These are phyloP conservation scores for Polytolypa hystricis DNA, from an alignment of 2,329 filamentous ascomycete genomes.

Conservation along the genomic window DNA sequence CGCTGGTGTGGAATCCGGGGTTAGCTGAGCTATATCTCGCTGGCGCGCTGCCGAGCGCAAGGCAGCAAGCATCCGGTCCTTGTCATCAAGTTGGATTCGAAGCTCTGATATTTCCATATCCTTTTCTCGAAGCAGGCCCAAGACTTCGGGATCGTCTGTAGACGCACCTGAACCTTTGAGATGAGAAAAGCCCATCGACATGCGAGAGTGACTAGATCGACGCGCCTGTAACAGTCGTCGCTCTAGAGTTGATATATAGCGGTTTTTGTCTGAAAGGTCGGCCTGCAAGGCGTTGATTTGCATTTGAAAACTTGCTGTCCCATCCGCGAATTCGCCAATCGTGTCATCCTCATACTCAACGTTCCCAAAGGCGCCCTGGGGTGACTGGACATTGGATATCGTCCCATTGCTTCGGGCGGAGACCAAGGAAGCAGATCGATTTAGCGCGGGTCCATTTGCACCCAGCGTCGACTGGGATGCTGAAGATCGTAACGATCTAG, in stretches of 20 bases:
- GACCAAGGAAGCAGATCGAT: slow-evolving; percentile 56
- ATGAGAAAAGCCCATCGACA: slow-evolving; percentile 60
- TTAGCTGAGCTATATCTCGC: slow-evolving; percentile 64
- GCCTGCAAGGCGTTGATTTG: slow-evolving; percentile 87
- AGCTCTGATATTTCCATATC: slow-evolving; percentile 87
- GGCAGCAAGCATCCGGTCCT: slow-evolving; percentile 84
- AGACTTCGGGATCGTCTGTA: slow-evolving; percentile 68
- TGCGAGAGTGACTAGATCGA: slow-evolving; percentile 76
- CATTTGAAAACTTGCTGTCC: slow-evolving; percentile 66
- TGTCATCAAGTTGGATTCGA: slow-evolving; percentile 81
- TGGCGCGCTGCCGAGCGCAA: slow-evolving; percentile 76
- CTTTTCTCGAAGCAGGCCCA: slow-evolving; percentile 68
- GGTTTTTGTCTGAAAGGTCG: slow-evolving; percentile 93
- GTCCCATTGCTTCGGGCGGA: slow-evolving; percentile 42
- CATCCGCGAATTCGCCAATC: slow-evolving; percentile 73
- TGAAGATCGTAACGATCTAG: slow-evolving; percentile 56
- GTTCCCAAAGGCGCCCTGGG: slow-evolving; percentile 25
- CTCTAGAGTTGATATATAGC: slow-evolving; percentile 89
- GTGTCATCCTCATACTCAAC: slow-evolving; percentile 59
- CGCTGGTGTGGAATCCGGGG: slow-evolving; percentile 24
- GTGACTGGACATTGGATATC: slow-evolving; percentile 19
- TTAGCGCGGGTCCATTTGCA: slow-evolving; percentile 40
- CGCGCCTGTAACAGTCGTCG: slow-evolving; percentile 84
- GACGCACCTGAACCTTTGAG: slow-evolving; percentile 47
- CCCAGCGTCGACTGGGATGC: slow-evolving; percentile 51